Conservation (phyloP, 345 rosid species). For the Bruguiera parviflora region DNA sequence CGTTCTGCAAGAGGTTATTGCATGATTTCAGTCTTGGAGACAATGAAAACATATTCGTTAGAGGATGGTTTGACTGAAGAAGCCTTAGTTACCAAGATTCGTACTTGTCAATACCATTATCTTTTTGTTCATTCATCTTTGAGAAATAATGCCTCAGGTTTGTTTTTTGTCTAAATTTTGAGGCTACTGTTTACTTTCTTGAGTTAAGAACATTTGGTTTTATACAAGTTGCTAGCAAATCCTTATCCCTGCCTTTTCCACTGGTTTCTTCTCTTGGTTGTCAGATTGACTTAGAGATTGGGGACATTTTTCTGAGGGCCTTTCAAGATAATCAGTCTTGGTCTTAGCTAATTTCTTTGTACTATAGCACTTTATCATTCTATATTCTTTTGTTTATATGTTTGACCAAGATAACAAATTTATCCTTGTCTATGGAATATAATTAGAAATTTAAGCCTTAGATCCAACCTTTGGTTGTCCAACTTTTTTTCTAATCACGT, state of each 20-base stretch:
- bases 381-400: no score
- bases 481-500: no score
- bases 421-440: no score
- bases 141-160: slow-evolving; percentile 80
- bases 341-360: no score
- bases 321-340: no score
- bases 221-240: neutral
- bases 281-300: neutral
- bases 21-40: slow-evolving; percentile 68
- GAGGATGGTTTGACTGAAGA: slow-evolving; percentile 96
- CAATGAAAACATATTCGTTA: slow-evolving; percentile 85
- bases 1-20: slow-evolving; percentile 91
- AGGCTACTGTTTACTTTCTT: neutral
- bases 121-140: slow-evolving; percentile 77
- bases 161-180: slow-evolving; percentile 7
- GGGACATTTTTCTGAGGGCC: no score
- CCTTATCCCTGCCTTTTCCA: neutral
- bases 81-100: slow-evolving; percentile 86
- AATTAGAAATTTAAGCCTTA: no score
- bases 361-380: no score
- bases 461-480: no score
- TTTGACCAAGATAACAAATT: no score
- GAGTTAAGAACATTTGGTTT: neutral
- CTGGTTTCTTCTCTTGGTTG: neutral
- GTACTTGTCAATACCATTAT: slow-evolving; percentile 82